phyloP scores from a whole-genome alignment of 495 filamentous ascomycete genomes.

The Usnea hakonensis region DNA sequence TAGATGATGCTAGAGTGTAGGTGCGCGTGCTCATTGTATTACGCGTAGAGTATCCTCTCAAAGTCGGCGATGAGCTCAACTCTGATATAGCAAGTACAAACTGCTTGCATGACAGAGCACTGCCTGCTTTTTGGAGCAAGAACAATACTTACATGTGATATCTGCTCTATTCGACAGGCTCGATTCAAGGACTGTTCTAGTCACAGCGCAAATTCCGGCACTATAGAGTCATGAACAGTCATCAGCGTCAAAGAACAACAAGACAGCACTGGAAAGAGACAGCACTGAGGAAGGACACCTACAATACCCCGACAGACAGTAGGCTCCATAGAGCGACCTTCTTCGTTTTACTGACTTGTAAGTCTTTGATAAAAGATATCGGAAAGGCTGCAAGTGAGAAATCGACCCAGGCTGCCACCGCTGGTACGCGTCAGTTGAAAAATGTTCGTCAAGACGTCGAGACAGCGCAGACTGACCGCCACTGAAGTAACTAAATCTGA shows the following conservation, averaged over 20 bases:
- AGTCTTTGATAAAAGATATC: constrained; percentile 6
- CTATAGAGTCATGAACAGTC: neutral
- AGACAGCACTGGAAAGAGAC: neutral
- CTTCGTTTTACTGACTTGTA: neutral
- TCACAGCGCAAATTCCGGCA: neutral
- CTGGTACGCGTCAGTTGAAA: neutral
- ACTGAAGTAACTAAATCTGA: neutral
- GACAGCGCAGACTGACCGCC: neutral
- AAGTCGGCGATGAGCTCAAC: too few relatives aligned
- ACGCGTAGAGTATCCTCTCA: too few relatives aligned
- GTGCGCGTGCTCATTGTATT: too few relatives aligned
- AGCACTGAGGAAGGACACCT: neutral
- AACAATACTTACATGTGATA: neutral
- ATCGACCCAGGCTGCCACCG: constrained; percentile 9
- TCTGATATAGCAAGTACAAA: too few relatives aligned
- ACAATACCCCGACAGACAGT: constrained; percentile 15
- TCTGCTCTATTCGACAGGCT: neutral
- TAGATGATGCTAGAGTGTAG: too few relatives aligned
- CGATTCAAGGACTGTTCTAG: neutral
- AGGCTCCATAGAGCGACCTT: constrained; percentile 10
- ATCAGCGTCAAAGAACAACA: neutral
- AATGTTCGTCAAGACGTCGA: neutral
- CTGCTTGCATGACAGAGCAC: too few relatives aligned
- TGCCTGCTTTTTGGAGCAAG: neutral
- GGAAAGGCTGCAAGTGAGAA: constrained; percentile 16